These are phyloP conservation scores for Ceratonia siliqua DNA, from an alignment of 306 rosid genomes.

Conservation along the genomic window DNA sequence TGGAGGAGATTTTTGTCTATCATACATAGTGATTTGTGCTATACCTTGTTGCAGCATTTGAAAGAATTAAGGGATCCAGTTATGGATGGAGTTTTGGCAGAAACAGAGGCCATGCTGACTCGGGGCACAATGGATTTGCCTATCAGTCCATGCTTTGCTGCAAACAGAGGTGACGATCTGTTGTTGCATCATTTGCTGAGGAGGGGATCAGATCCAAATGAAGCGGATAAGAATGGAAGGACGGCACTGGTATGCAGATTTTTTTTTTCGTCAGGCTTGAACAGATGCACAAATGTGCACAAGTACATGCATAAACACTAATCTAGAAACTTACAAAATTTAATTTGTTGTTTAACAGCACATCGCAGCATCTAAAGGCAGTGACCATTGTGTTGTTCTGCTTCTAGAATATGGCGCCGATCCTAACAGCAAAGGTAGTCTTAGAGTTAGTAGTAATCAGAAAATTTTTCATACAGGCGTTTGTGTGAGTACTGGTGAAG, in stretches of 20 bases:
- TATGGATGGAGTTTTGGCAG: slow-evolving; percentile 52
- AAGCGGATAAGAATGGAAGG: slow-evolving; percentile 50
- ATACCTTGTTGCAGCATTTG: slow-evolving; percentile 52
- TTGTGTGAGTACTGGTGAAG: background rate
- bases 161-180: slow-evolving; percentile 46
- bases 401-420: slow-evolving; percentile 64
- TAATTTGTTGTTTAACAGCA: slow-evolving; percentile 49
- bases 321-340: slow-evolving; percentile 1
- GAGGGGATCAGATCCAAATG: slow-evolving; percentile 71
- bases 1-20: slow-evolving; percentile 6
- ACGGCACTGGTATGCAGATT: slow-evolving; percentile 62
- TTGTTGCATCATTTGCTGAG: slow-evolving; percentile 55
- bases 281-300: background rate
- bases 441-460: background rate
- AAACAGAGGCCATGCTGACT: slow-evolving; percentile 58
- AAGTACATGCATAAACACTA: background rate
- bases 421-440: slow-evolving; percentile 63
- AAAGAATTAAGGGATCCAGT: slow-evolving; percentile 37
- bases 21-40: background rate
- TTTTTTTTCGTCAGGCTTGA: background rate
- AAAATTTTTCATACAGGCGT: background rate
- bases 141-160: slow-evolving; percentile 68
- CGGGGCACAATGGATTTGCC: slow-evolving; percentile 64
- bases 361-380: slow-evolving; percentile 66
- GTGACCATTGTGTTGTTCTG: slow-evolving; percentile 46